Evolutionary conservation across 768 basidiomycete genomes (phyloP).

Genomic region (Suillus bovinus): DNA sequence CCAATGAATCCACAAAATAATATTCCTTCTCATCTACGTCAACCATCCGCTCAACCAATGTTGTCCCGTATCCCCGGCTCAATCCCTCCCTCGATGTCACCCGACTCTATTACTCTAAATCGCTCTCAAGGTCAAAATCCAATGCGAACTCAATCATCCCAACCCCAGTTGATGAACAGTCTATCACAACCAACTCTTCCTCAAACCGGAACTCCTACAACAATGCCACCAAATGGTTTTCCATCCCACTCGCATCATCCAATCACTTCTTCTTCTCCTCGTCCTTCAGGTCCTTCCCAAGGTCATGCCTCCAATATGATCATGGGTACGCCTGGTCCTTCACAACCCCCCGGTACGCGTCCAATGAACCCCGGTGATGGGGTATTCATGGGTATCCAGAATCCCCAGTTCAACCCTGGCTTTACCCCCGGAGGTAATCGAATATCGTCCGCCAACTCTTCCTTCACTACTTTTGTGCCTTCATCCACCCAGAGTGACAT

Average conservation of each 20-base stretch:
- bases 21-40: conserved; percentile 40
- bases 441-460: conserved; percentile 32
- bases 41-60: conserved; percentile 37
- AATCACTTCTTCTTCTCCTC: conserved; percentile 31
- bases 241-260: conserved; percentile 30
- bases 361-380: conserved; percentile 49
- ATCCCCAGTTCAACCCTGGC: conserved; percentile 32
- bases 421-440: conserved; percentile 37
- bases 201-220: conserved; percentile 29
- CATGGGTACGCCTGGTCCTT: conserved; percentile 32
- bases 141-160: conserved; percentile 44
- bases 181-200: conserved; percentile 37
- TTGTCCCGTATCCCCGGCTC: conserved; percentile 32
- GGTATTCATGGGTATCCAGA: conserved; percentile 45
- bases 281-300: conserved; percentile 29
- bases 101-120: conserved; percentile 37
- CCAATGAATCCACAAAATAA: conserved; percentile 46
- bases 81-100: conserved; percentile 40
- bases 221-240: conserved; percentile 33
- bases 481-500: conserved; percentile 49
- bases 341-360: conserved; percentile 29
- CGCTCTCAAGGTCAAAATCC: conserved; percentile 42
- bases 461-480: conserved; percentile 48
- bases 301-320: conserved; percentile 32
- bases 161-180: conserved; percentile 50